Conservation (phyloP, 768 basidiomycete species). For the Lactarius quietus region DNA sequence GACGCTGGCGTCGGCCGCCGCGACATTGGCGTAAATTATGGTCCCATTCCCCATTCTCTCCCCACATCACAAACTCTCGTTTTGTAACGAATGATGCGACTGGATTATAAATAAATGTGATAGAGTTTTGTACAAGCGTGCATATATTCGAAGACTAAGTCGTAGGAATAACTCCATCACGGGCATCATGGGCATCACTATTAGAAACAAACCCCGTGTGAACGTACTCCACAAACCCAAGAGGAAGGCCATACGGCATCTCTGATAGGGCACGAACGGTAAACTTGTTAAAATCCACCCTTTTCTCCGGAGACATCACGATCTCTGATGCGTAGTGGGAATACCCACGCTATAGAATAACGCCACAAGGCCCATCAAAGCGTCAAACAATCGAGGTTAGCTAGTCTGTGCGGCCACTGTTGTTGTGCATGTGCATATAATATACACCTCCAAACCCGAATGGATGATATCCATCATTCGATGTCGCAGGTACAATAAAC, state of each 20-base stretch:
- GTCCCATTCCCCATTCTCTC: not conserved
- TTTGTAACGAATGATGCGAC: not conserved
- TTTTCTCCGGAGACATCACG: not conserved
- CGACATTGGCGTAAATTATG: not conserved
- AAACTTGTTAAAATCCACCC: too few species aligned
- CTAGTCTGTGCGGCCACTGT: too few species aligned
- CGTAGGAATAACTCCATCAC: not conserved
- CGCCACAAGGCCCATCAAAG: not conserved
- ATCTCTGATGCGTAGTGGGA: not conserved
- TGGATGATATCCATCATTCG: not conserved
- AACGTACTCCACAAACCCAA: not conserved
- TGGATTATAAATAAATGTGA: not conserved
- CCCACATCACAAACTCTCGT: too few species aligned
- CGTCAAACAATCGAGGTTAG: not conserved
- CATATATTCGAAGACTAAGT: not conserved
- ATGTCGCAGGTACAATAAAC: not conserved
- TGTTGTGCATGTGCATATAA: not conserved
- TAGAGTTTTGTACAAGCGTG: not conserved
- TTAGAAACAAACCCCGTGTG: not conserved
- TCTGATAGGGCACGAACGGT: not conserved
- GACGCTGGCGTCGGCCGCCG: not conserved
- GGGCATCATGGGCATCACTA: not conserved
- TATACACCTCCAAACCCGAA: not conserved
- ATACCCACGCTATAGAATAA: not conserved
- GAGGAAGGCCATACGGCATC: not conserved